A percentile compares a stretch with the other conserved stretches of the same genome.
Evolutionary conservation across 371 early-diverging fungal genomes (phyloP).

Genomic region (Apophysomyces variabilis): DNA sequence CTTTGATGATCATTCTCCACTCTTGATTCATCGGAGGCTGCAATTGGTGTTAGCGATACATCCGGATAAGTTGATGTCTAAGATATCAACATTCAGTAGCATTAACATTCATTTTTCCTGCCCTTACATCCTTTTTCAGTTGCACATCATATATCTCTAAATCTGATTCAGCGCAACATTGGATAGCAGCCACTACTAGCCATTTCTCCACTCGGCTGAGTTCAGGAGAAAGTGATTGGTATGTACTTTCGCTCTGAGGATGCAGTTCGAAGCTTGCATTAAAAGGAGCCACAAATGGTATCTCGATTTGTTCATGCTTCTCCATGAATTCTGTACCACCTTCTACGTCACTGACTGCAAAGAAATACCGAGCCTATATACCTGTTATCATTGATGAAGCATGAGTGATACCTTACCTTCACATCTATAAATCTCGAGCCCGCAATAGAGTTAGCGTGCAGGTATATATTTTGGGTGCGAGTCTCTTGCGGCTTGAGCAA

Average conservation of each 20-base stretch:
- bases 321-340: conserved; percentile 34
- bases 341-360: conserved; percentile 13
- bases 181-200: conserved; percentile 45
- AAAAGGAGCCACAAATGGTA: conserved; percentile 57
- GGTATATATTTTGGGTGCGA: conserved; percentile 24
- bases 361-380: conserved; percentile 17
- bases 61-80: conserved; percentile 25
- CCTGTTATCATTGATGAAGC: not conserved
- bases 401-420: conserved; percentile 26
- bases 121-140: conserved; percentile 38
- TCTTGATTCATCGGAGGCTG: conserved; percentile 22
- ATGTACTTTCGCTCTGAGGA: conserved; percentile 30
- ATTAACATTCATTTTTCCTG: not conserved
- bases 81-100: not conserved
- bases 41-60: conserved; percentile 29
- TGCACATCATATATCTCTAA: conserved; percentile 46
- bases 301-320: conserved; percentile 50
- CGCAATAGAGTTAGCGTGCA: conserved; percentile 32
- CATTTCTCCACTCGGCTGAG: conserved; percentile 39
- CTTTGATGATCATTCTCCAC: conserved; percentile 16
- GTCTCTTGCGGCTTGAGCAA: conserved; percentile 31
- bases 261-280: conserved; percentile 48
- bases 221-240: conserved; percentile 29
- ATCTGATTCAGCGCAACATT: conserved; percentile 53
- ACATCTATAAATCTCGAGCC: conserved; percentile 40